Evolutionary conservation across 2,329 filamentous ascomycete species (phyloP).

Genomic region (Apiospora malaysiana): DNA sequence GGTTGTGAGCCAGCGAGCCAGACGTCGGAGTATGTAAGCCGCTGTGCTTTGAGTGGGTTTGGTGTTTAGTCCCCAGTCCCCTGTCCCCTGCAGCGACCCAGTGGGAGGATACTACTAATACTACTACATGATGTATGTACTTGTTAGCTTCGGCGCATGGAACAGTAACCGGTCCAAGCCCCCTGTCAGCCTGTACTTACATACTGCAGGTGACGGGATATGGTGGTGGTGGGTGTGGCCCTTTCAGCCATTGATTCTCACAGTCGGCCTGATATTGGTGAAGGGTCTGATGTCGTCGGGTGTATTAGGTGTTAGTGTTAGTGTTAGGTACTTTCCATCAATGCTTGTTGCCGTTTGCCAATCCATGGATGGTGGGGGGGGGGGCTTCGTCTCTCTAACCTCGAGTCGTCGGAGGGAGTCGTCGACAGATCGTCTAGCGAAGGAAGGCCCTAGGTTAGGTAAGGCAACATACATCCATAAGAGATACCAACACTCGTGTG

Average conservation of each 20-base stretch:
- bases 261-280: neutral
- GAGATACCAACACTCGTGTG: too few species aligned
- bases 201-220: conserved; percentile 15
- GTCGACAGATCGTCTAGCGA: neutral
- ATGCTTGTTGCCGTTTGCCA: neutral
- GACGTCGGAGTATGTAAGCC: conserved; percentile 6
- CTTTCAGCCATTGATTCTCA: neutral
- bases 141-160: conserved; percentile 16
- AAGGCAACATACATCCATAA: too few species aligned
- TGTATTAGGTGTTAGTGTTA: too few species aligned
- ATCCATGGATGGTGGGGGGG: too few species aligned
- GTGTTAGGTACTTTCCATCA: neutral
- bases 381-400: neutral
- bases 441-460: neutral
- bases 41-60: conserved; percentile 1
- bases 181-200: neutral
- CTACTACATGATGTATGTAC: neutral
- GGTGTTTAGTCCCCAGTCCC: neutral
- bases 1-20: neutral
- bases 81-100: neutral
- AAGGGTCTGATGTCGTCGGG: neutral
- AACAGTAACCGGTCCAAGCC: conserved; percentile 13
- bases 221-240: conserved; percentile 1
- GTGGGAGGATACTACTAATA: neutral
- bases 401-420: neutral